Conservation (phyloP, 2,329 filamentous ascomycete species). For the Macroventuria anomochaeta region DNA sequence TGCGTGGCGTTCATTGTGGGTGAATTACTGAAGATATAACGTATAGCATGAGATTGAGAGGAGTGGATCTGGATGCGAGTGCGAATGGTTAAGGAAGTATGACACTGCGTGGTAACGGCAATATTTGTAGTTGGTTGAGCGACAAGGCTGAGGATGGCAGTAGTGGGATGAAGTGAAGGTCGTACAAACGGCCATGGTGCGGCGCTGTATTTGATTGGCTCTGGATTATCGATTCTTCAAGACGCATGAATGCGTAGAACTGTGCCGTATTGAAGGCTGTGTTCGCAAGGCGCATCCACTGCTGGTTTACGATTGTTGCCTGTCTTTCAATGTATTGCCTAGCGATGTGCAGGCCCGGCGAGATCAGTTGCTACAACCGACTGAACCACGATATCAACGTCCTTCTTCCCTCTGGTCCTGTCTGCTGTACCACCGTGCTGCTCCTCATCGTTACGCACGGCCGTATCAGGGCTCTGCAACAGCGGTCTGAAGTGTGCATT, state of each 20-base stretch:
- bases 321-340: background rate
- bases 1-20: constrained; percentile 8
- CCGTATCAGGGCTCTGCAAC: constrained; percentile 16
- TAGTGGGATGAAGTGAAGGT: constrained; percentile 3
- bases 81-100: background rate
- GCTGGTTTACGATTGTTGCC: background rate
- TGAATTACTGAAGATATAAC: background rate
- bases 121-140: background rate
- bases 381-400: constrained; percentile 21
- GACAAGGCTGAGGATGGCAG: constrained; percentile 5
- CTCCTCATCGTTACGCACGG: constrained; percentile 19
- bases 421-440: background rate
- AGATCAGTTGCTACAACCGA: constrained; percentile 26
- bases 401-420: constrained; percentile 12
- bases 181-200: background rate
- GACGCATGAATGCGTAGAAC: background rate
- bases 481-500: constrained; percentile 41
- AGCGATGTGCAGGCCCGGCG: constrained; percentile 21
- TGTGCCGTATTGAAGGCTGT: background rate
- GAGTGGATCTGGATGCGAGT: background rate
- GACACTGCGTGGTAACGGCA: background rate
- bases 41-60: too few relatives aligned
- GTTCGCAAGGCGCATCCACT: background rate
- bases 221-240: background rate
- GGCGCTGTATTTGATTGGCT: background rate